Base-by-base conservation (phyloP, 495 filamentous ascomycete genomes). In the Hypoxylon perforatum region DNA sequence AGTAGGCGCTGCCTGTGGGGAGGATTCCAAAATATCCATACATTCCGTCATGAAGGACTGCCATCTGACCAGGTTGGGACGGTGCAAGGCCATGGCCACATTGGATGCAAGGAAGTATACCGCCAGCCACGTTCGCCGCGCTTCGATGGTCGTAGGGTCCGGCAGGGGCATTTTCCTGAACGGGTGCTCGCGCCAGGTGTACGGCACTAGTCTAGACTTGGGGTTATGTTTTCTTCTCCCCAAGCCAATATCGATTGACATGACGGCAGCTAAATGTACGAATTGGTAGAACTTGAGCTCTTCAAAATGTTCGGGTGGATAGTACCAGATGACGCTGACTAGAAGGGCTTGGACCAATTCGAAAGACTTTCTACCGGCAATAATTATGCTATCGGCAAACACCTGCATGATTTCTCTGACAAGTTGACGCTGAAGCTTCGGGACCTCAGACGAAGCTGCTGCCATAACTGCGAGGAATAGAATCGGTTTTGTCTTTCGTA, bases 231-330 rank as follows among this genome's bases (percentile, higher is more conserved):
- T 79, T 69, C 80, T 83, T 50, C 83, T 84, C 7, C 92, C 89
- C 28, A 98, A 84, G 0, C 93, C 94, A 39, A 97, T 83, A 72
- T 99, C 95, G 67, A 97, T 88, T 11, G 88, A 91, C 87, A 97
- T 90, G 36, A 91, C 81, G 30, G 92, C 90, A 6, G 93, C 92
- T 51, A 94, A 85, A 69, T 97, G 91, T 22, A 92, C 87, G 53
- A 96, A 81, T 76, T 94, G 91, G 75, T 96, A 96, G 72, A 94
- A 97, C 70, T 95, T 96, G 65, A 95, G 83, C 76, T 97, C 91
- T 58, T 96, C 92, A 48, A 88, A 90, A 55, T 89, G 83, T 53
- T 94, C 90, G 1, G 93, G 92, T 15, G 92, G 91, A 65, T 86
- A 88, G 67, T 97, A 97, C 91, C 92, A 97, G 21, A 90, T 82